phyloP scores from a whole-genome alignment of 1,284 basidiomycete species.

The Pascua sp. region DNA sequence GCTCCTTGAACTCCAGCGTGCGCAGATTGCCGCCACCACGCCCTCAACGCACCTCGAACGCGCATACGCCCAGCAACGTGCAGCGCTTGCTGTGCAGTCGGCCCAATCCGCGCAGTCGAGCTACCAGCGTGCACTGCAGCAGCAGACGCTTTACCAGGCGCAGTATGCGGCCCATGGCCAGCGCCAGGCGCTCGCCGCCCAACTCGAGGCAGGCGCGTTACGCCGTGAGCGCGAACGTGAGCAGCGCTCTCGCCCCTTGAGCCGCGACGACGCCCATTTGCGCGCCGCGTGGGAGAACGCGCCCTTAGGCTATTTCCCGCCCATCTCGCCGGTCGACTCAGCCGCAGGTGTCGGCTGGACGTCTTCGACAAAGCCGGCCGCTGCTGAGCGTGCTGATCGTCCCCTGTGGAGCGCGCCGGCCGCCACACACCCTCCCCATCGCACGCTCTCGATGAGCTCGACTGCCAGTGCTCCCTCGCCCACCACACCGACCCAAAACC shows the following conservation, averaged over 20 bases:
- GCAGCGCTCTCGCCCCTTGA: conserved; percentile 13
- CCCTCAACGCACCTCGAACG: conserved; percentile 3
- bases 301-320: conserved; percentile 13
- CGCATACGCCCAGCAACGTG: conserved; percentile 11
- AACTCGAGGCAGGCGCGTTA: conserved; percentile 25
- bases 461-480: conserved; percentile 8
- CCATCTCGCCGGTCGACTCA: conserved; percentile 16
- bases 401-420: neutral
- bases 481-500: conserved; percentile 4
- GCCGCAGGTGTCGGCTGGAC: conserved; percentile 19
- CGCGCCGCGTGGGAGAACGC: conserved; percentile 32
- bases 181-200: conserved; percentile 24
- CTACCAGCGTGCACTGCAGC: conserved; percentile 17
- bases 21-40: conserved; percentile 16
- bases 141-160: conserved; percentile 16
- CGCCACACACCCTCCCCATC: too few species aligned
- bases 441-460: neutral
- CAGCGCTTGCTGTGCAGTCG: conserved; percentile 16
- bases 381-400: neutral
- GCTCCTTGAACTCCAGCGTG: conserved; percentile 26
- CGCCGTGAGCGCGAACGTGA: conserved; percentile 20
- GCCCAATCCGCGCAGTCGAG: conserved; percentile 14
- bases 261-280: conserved; percentile 22
- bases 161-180: conserved; percentile 12
- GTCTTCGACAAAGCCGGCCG: neutral